Base-by-base conservation (phyloP, 495 filamentous ascomycete species). In the Peziza echinospora region DNA sequence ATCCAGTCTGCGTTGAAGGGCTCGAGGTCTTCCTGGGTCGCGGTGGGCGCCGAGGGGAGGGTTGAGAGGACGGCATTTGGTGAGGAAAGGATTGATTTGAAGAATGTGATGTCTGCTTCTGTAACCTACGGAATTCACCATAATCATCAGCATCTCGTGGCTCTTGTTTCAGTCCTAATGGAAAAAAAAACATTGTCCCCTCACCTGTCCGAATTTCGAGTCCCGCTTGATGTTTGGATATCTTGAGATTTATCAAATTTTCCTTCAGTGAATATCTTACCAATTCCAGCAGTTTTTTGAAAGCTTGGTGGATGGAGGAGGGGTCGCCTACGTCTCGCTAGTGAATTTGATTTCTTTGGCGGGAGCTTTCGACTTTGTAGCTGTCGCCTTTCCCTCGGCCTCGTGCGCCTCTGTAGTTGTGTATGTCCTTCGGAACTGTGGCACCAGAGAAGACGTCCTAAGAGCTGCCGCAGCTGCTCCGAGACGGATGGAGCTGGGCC, bases 1-100 rank as follows among this genome's bases (percentile, higher is more conserved):
- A 96, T 96, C 89, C 89, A 97, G 66, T 97, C 89, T 53, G 72
- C 75, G 65, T 97, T 97, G 72, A 83, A 96, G 13, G 84, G 73
- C 56, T 87, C 84, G 47, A 96, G 68, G 56, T 97, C 89, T 50
- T 80, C 77, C 23, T 57, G 62, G 0, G 68, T 62, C 17, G 75
- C 74, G 57, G 81, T 75, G 53, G 69, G 63, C 5, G 78, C 79
- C 30, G 89, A 70, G 41, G 82, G 82, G 53, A 94, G 80, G 45
- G 93, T 73, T 11, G 56, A 46, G 40, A 56, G 55, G 39, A 93
- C 68, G n/a, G 84, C 83, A 7, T 78, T 80, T 34, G 75, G 71
- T 19, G 68, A 69, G 43, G 83, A 81, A 28, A 94, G 68, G 5
- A 94, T 64, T 5, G 70, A 63, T 52, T 76, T 70, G 70, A 97